A percentile compares a stretch with the other conserved stretches of the same genome.
These are phyloP conservation scores for Bacidia gigantensis DNA, from an alignment of 495 filamentous ascomycete genomes.

Conservation along the genomic window DNA sequence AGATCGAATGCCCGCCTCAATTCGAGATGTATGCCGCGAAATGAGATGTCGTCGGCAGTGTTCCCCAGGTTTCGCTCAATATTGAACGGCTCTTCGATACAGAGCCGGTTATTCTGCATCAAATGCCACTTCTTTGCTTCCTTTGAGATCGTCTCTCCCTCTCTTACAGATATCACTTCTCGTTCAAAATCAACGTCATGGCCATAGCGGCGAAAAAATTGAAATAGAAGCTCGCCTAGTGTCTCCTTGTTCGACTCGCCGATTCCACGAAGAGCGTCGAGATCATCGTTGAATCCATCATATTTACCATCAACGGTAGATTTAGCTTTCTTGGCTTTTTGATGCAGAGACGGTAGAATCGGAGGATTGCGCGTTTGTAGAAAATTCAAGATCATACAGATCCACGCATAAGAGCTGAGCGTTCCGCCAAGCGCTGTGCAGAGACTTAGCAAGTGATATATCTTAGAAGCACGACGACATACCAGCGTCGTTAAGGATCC, in stretches of 20 bases:
- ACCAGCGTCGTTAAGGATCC: slow-evolving; percentile 94
- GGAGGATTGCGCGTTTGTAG: slow-evolving; percentile 81
- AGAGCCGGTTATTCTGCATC: slow-evolving; percentile 64
- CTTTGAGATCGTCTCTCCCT: slow-evolving; percentile 70
- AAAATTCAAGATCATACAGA: slow-evolving; percentile 95
- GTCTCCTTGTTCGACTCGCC: slow-evolving; percentile 72
- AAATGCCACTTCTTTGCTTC: slow-evolving; percentile 75
- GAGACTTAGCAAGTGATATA: slow-evolving; percentile 9
- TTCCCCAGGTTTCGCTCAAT: slow-evolving; percentile 86
- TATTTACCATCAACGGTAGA: slow-evolving; percentile 45
- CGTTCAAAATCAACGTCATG: slow-evolving; percentile 86
- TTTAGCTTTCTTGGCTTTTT: slow-evolving; percentile 46
- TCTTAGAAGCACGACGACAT: slow-evolving; percentile 22
- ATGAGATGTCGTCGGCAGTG: slow-evolving; percentile 88
- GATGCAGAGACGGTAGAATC: slow-evolving; percentile 72
- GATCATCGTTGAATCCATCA: slow-evolving; percentile 73
- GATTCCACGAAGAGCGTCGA: slow-evolving; percentile 55
- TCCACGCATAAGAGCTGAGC: slow-evolving; percentile 98
- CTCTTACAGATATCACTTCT: slow-evolving; percentile 71
- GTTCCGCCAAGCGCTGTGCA: slow-evolving; percentile 74
- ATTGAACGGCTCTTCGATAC: slow-evolving; percentile 96
- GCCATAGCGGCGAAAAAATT: slow-evolving; percentile 89
- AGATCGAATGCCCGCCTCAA: slow-evolving; percentile 75
- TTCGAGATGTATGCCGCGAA: slow-evolving; percentile 79
- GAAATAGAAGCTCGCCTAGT: slow-evolving; percentile 70